Evolutionary conservation across 192 early-diverging fungal species (phyloP), one percentile per base, ranked within the genome.

Genomic region (Backusella morwellensis): DNA sequence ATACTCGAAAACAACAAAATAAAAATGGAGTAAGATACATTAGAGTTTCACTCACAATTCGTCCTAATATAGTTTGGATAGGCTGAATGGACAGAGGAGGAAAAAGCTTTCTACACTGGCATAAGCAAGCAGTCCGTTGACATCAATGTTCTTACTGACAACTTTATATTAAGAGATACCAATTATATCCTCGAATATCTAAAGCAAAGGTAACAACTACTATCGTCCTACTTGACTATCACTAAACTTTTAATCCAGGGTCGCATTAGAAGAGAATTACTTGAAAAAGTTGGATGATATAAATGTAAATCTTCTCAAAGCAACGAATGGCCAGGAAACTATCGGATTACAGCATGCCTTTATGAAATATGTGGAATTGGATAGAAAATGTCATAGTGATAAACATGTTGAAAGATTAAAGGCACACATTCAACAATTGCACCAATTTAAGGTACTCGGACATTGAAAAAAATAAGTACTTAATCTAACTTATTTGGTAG

Each of bases 401-500:
- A 44, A 72, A 19, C 70, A 77, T 34, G 70, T 77, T 40, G 76
- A 77, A 42, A 77, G 56, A 4, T 41, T 77, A 40, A 71, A 77
- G 12, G 34, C 19, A 7, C 68, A 77, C 15, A 36, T 77, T 6
- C 70, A 77, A 29, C 68, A 70, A 56, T 26, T 77, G 68, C 54
- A 44, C 1, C 47, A 71, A 70, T 52, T 77, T 26, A 68, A 70
- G 6, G 54, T 77, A 71, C 8, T 11, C 54, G 54, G 54, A 56
- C 54, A 56, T 56, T 56, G 54, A 63, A 63, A 63, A 29, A 29
- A 63, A 63, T 4, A 29, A 63, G 56, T 14, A 63, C 9, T 29
- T 63, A 63, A 6, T 8, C 56, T 63, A 63, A 63, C 56, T 23
- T 72, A 42, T 47, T 34, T 42, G 15, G 17, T 72, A 72, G 70